Conservation (phyloP, 176 grass and related monocot genomes). For the Typha latifolia region DNA sequence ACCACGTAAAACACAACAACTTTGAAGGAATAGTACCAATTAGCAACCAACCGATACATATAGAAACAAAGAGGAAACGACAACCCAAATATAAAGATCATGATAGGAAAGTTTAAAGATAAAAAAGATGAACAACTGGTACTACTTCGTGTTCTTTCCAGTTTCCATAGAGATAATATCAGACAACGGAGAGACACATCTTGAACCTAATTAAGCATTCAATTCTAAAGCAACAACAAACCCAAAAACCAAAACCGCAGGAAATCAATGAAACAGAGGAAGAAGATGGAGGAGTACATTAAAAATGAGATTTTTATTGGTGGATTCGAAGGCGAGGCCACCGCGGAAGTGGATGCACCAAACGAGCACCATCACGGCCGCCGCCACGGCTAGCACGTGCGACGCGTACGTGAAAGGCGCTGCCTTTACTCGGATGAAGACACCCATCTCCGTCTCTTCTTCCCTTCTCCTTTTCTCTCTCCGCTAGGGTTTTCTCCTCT, state of each 20-base stretch:
- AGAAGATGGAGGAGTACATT: conserved; percentile 31
- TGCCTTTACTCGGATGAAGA: conserved; percentile 35
- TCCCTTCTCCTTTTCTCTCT: neutral
- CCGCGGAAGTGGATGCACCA: conserved; percentile 89
- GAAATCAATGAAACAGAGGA: neutral
- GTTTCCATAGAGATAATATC: no score
- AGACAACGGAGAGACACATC: no score
- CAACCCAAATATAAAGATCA: no score
- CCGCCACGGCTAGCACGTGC: conserved; percentile 40
- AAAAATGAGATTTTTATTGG: conserved; percentile 92
- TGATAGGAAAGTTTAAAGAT: no score
- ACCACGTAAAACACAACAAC: neutral
- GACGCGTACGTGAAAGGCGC: conserved; percentile 65
- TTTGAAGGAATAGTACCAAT: no score
- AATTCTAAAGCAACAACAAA: no score
- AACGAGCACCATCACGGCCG: conserved; percentile 68
- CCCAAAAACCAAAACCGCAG: neutral
- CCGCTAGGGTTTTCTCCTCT: neutral
- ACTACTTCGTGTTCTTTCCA: no score
- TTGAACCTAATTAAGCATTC: no score
- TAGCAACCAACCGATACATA: neutral
- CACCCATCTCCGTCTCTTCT: conserved; percentile 11
- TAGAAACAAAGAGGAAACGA: neutral
- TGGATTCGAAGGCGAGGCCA: conserved; percentile 60
- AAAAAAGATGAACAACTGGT: no score